Evolutionary conservation across 176 grass and related monocot species (phyloP).

Genomic region (Hordeum marinum): DNA sequence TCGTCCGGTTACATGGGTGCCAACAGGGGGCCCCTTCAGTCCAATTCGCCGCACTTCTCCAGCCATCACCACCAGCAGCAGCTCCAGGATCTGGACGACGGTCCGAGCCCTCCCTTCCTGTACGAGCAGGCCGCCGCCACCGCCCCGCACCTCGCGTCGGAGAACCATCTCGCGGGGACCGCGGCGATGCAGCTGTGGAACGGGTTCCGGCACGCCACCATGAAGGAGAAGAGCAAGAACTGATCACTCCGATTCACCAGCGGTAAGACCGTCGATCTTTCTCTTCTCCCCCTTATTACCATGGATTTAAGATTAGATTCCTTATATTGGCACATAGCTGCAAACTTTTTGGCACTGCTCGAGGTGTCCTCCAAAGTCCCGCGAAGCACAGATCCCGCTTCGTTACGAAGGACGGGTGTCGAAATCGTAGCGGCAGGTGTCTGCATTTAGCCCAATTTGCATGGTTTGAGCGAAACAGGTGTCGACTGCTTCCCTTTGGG

Average conservation of each 20-base stretch:
- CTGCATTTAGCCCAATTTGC: slow-evolving; percentile 3
- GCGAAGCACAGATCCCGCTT: background rate
- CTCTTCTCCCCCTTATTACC: background rate
- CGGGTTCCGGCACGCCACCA: slow-evolving; percentile 44
- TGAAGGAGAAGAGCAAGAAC: slow-evolving; percentile 76
- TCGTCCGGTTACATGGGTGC: slow-evolving; percentile 63
- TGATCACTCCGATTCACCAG: slow-evolving; percentile 24
- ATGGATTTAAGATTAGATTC: slow-evolving; percentile 24
- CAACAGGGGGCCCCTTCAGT: slow-evolving; percentile 99
- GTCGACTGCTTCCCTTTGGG: slow-evolving; percentile 29
- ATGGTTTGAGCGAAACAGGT: slow-evolving; percentile 21
- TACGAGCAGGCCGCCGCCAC: slow-evolving; percentile 22
- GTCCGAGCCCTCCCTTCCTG: slow-evolving; percentile 51
- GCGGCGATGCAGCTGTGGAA: slow-evolving; percentile 67
- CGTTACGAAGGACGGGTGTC: slow-evolving; percentile 18
- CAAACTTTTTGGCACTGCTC: slow-evolving; percentile 8
- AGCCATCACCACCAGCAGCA: slow-evolving; percentile 42
- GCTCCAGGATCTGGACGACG: slow-evolving; percentile 53
- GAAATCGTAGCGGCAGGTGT: background rate
- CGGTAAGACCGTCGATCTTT: slow-evolving; percentile 20
- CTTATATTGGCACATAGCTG: background rate
- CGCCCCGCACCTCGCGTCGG: slow-evolving; percentile 13
- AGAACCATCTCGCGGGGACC: slow-evolving; percentile 33
- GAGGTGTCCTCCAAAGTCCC: slow-evolving; percentile 32
- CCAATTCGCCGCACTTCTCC: slow-evolving; percentile 72